These are phyloP conservation scores for Adenanthera pavonina DNA, from an alignment of 306 rosid genomes.

Conservation along the genomic window DNA sequence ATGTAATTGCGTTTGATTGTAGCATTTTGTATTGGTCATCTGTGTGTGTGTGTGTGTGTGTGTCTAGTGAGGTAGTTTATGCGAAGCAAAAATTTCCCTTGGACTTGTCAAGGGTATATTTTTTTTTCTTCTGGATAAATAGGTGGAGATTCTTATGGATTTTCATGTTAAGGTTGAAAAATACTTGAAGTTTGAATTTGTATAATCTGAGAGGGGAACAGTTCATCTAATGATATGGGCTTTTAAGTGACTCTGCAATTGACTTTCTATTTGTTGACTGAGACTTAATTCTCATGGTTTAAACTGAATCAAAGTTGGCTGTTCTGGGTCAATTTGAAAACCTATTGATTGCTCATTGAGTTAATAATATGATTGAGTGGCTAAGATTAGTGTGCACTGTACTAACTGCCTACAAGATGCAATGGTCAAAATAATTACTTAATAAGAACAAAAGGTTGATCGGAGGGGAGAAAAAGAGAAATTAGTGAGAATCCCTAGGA, in stretches of 20 bases:
- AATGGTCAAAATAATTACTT: background rate
- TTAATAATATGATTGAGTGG: background rate
- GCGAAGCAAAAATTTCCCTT: no score
- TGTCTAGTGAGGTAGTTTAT: no score
- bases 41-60: background rate
- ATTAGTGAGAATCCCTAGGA: background rate
- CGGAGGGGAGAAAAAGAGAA: background rate
- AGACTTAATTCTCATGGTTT: background rate
- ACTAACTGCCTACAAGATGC: background rate
- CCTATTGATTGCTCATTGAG: background rate
- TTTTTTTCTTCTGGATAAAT: background rate
- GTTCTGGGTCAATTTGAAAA: background rate
- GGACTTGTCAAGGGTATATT: background rate
- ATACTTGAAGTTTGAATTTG: background rate
- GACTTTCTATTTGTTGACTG: background rate
- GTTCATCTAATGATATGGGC: background rate
- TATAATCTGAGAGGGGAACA: background rate
- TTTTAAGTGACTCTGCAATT: background rate
- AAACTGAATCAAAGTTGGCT: background rate
- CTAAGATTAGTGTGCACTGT: background rate
- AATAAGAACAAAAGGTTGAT: background rate
- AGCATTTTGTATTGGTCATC: background rate
- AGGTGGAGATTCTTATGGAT: background rate
- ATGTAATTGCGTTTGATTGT: background rate
- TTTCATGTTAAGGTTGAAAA: background rate